Evolutionary conservation across 352 stramenopile species (phyloP).

Genomic region (Phytophthora pinifolia): DNA sequence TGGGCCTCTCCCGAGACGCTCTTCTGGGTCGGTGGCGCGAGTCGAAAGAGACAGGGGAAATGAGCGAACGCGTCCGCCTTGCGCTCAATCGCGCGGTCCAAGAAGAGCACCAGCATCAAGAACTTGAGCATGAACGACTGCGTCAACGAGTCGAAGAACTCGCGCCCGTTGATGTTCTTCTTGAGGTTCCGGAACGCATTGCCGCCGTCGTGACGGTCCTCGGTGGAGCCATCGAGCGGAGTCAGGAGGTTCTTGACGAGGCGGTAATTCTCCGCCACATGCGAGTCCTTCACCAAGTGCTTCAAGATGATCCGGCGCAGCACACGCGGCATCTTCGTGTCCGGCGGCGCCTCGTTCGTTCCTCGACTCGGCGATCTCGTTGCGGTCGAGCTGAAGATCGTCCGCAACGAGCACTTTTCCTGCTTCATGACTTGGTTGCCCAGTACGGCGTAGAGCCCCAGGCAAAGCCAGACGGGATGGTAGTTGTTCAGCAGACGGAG

Average conservation of each 20-base stretch:
- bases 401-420: slow-evolving; percentile 58
- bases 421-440: slow-evolving; percentile 54
- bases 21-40: slow-evolving; percentile 25
- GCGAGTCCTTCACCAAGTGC: slow-evolving; percentile 62
- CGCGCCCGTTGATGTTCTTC: slow-evolving; percentile 69
- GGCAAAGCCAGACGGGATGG: slow-evolving; percentile 88
- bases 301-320: slow-evolving; percentile 66
- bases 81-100: slow-evolving; percentile 85
- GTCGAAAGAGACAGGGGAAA: slow-evolving; percentile 90
- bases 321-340: slow-evolving; percentile 52
- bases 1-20: neutral
- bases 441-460: slow-evolving; percentile 89
- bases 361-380: slow-evolving; percentile 8
- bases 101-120: slow-evolving; percentile 92
- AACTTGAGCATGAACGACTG: slow-evolving; percentile 90
- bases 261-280: slow-evolving; percentile 58
- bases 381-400: slow-evolving; percentile 44
- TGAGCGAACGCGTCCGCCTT: slow-evolving; percentile 78
- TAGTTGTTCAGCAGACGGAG: slow-evolving; percentile 90
- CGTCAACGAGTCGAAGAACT: slow-evolving; percentile 86
- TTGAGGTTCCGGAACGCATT: slow-evolving; percentile 58
- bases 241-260: slow-evolving; percentile 75
- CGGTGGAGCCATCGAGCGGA: slow-evolving; percentile 59
- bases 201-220: slow-evolving; percentile 33
- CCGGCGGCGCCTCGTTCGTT: slow-evolving; percentile 21